These are phyloP conservation scores for Eucalyptus globulus DNA, from an alignment of 345 rosid species.

Conservation along the genomic window DNA sequence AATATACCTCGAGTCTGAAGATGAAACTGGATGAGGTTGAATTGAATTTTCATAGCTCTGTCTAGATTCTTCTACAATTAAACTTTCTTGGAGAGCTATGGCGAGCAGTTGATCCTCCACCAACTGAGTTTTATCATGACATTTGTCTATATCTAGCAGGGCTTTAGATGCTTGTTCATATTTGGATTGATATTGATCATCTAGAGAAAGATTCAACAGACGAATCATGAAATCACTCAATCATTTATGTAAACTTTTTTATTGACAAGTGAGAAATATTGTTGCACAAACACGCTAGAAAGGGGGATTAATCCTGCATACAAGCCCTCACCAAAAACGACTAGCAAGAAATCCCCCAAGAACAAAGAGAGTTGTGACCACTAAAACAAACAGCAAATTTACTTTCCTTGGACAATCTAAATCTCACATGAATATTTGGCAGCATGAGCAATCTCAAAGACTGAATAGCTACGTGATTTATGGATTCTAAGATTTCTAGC, in stretches of 20 bases:
- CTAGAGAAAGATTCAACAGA: neutral
- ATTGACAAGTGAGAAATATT: neutral
- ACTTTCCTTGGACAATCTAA: neutral
- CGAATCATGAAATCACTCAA: neutral
- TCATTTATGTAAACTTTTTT: neutral
- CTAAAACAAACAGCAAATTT: neutral
- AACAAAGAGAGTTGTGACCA: neutral
- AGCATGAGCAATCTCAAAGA: neutral
- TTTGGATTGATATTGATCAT: neutral
- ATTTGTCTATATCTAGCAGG: neutral
- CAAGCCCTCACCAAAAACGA: neutral
- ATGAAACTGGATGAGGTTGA: conserved; percentile 9
- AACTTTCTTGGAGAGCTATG: conserved; percentile 70
- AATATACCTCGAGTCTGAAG: conserved; percentile 44
- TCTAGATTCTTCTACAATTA: conserved; percentile 29
- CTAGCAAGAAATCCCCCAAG: neutral
- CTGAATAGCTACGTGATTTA: neutral
- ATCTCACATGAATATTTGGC: neutral
- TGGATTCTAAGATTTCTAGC: neutral
- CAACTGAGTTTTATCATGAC: neutral
- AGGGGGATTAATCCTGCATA: neutral
- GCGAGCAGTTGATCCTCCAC: conserved; percentile 79
- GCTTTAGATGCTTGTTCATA: neutral
- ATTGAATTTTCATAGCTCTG: neutral
- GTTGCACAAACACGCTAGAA: neutral